Evolutionary conservation across 345 rosid genomes (phyloP), one percentile per base, ranked within the genome.

Genomic region (Eucalyptus microcorys): DNA sequence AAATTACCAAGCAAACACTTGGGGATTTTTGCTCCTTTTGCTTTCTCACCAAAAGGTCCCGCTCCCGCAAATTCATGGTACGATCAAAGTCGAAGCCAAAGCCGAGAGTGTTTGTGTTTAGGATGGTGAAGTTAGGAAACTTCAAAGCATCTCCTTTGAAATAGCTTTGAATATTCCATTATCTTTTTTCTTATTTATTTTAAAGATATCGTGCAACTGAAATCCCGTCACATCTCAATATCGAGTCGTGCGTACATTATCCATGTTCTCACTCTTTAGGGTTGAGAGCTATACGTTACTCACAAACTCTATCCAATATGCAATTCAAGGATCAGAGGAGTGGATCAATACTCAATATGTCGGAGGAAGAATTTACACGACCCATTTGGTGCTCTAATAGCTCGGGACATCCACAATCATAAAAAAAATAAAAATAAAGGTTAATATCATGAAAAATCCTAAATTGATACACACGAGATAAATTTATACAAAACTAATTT

Each of bases 401-500:
- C 53, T 49, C 8, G 3, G 2, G 14, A 57, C 64, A 57, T 26
- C n/a, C 64, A 49, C 0, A 49, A 49, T 49, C 53, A 49, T 49
- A 49, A 49, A 49, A 14, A 49, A 15, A 2, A 14, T 15, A 49
- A 5, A 5, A 49, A 49, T 15, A 49, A 49, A 49, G 3, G 2
- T 49, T 49, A 49, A 49, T 49, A 6, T 2, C 1, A 49, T 3
- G 0, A 49, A 49, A 49, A 49, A 49, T 49, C 53, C 3, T 49
- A 49, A 49, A 49, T 49, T 49, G 3, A 49, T 26, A 10, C 3
- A 57, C 1, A 49, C 0, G 0, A 2, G 21, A 49, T 1, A 49
- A 49, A 49, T 49, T 49, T 6, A 5, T 49, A 49, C 3, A 0
- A 1, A 49, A 49, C 0, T 16, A 49, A 6, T 15, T 49, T 49